Evolutionary conservation across 495 filamentous ascomycete species (phyloP), one percentile per base, ranked within the genome.

Genomic region (Penicillium riverlandense): DNA sequence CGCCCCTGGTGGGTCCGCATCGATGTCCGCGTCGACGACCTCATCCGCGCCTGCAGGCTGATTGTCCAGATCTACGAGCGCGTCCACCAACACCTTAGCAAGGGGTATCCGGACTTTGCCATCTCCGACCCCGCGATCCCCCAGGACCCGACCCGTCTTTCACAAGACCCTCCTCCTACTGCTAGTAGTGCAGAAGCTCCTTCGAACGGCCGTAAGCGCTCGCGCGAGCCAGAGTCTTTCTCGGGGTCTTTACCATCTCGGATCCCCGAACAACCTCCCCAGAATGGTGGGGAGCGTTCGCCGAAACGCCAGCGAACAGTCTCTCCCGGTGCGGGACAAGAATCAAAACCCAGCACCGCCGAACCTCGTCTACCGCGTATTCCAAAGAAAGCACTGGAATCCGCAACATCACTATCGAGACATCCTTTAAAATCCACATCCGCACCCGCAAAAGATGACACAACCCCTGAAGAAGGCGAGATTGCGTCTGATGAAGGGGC

Each of bases 1-100:
- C 74, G 79, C 49, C 73, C 89, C 1, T 98, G 92, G 92, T 98
- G 92, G 92, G 77, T 85, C 52, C 59, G 78, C 50, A 65, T 85
- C 66, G 66, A 78, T 33, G 73, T 90, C 47, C 55, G 76, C 52
- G 54, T 88, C 59, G 59, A 72, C 45, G 66, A 82, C 59, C 75
- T 90, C 55, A 63, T 71, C 45, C 61, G 77, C 48, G 87, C 85
- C 14, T 82, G 86, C 49, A 76, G 77, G 35, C 64, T 83, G 37
- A 82, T 95, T 62, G 75, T 75, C n/a, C 75, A 84, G 30, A 78
- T 88, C 40, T 95, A 90, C 62, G 75, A 83, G 48, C 78, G 79
- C 58, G 82, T 84, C 38, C 64, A 70, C 35, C 59, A 69, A 40
- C 63, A 52, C 46, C 62, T 70, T 29, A 68, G 62, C 57, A 66